Percentiles rank a stretch among this genome's conserved stretches.
These are phyloP conservation scores for Blepharisma japonicum DNA, from an alignment of 73 alveolate species.

Conservation along the genomic window DNA sequence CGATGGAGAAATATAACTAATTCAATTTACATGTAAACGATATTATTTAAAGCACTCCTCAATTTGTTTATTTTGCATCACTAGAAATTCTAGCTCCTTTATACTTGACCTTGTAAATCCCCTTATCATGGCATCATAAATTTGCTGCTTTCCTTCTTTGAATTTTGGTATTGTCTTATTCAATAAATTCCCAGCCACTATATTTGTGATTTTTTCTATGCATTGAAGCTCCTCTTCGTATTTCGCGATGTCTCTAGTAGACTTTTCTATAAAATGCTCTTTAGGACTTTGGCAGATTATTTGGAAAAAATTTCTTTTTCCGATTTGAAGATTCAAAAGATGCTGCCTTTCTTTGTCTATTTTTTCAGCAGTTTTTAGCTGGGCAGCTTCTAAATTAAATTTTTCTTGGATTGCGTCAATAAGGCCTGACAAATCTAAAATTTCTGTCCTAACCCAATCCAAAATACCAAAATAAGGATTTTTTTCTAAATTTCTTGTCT, in stretches of 20 bases:
- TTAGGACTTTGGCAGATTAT: background rate
- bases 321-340: background rate
- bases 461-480: background rate
- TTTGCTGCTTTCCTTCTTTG: background rate
- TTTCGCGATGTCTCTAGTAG: no score
- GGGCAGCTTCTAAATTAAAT: background rate
- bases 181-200: background rate
- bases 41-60: background rate
- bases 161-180: background rate
- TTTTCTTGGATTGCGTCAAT: background rate
- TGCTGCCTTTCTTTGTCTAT: background rate
- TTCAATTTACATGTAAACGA: no score
- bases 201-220: background rate
- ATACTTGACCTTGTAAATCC: background rate
- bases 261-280: background rate
- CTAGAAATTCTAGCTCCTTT: background rate
- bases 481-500: background rate
- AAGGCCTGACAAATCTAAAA: background rate
- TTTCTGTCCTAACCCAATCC: constrained; percentile 26
- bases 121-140: background rate
- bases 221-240: background rate
- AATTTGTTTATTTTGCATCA: background rate
- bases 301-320: background rate
- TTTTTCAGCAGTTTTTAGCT: background rate
- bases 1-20: no score